These are phyloP conservation scores for Opeltia flavorubescens DNA, from an alignment of 495 filamentous ascomycete species.

Conservation along the genomic window DNA sequence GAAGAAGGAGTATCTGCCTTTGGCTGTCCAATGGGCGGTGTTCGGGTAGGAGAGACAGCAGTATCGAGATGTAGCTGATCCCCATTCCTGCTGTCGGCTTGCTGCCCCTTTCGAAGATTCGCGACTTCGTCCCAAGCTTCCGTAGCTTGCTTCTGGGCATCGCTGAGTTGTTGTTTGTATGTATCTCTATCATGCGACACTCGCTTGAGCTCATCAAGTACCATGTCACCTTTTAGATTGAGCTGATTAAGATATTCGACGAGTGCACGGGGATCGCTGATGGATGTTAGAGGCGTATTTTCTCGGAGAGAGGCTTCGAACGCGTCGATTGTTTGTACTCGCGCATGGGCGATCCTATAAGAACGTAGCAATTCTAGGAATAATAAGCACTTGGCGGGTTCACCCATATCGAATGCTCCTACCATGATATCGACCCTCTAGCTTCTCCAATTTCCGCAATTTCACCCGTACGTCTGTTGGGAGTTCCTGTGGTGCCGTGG, in stretches of 20 bases:
- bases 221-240: constrained; percentile 73
- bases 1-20: constrained; percentile 8
- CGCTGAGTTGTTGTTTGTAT: constrained; percentile 59
- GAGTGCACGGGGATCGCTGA: constrained; percentile 69
- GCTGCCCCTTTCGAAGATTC: constrained; percentile 28
- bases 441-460: constrained; percentile 58
- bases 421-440: constrained; percentile 83
- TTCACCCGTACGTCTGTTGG: constrained; percentile 54
- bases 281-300: constrained; percentile 78
- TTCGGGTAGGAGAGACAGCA: constrained; percentile 7
- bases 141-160: constrained; percentile 50
- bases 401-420: constrained; percentile 13
- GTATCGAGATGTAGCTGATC: constrained; percentile 14
- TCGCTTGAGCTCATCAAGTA: constrained; percentile 82
- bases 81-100: constrained; percentile 8
- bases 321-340: constrained; percentile 70
- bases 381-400: constrained; percentile 8
- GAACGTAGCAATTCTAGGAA: constrained; percentile 69
- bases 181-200: constrained; percentile 69
- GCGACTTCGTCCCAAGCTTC: constrained; percentile 38
- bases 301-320: constrained; percentile 86
- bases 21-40: constrained; percentile 9
- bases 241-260: constrained; percentile 91
- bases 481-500: constrained; percentile 36
- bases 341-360: constrained; percentile 78